Base-by-base conservation (phyloP, 2,329 filamentous ascomycete species). In the Xylariaceae sp. region DNA sequence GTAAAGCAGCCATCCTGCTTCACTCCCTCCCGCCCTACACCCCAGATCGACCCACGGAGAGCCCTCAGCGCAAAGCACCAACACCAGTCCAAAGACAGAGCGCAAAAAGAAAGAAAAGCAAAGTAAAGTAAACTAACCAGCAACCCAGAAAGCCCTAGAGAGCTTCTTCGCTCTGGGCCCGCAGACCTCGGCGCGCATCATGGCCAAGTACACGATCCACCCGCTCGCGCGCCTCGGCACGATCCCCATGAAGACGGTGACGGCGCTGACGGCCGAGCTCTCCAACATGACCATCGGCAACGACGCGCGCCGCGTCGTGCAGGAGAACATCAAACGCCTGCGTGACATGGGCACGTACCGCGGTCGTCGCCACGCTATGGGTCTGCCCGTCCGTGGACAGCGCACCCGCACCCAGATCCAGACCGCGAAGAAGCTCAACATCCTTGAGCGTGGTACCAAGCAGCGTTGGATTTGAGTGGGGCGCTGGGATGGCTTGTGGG, bases 211-310 rank as follows among this genome's bases (percentile, higher is more conserved):
- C 75, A 86, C 86, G 64, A 95, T 99, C 68, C 89, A 96, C 74
- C 86, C 89, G 29, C 86, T 83, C 53, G 88, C 89, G 61, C 88
- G 85, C 67, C 78, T 97, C 62, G 88, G 88, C 69, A 79, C 83
- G 7, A 75, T 99, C 18, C 79, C 83, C 42, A 83, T 86, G 55
- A 85, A 87, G 69, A 92, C 90, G 56, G 76, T 96, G 62, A 86
- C 89, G 49, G 86, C 88, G 49, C 78, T 99, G 56, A 94, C 88
- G 19, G 87, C 87, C 47, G 89, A 95, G 67, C 78, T 99, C 39
- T 89, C 90, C 15, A 86, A 85, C 51, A 92, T 99, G 89, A 95
- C 88, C 56, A 89, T 97, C 65, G 94, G 96, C 72, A 95, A 88
- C 71, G 92, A 97, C 66, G 79, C 95, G 60, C 79, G 84, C 66